These are phyloP conservation scores for Stemphylium beticola DNA, from an alignment of 2,329 filamentous ascomycete genomes.

Conservation along the genomic window DNA sequence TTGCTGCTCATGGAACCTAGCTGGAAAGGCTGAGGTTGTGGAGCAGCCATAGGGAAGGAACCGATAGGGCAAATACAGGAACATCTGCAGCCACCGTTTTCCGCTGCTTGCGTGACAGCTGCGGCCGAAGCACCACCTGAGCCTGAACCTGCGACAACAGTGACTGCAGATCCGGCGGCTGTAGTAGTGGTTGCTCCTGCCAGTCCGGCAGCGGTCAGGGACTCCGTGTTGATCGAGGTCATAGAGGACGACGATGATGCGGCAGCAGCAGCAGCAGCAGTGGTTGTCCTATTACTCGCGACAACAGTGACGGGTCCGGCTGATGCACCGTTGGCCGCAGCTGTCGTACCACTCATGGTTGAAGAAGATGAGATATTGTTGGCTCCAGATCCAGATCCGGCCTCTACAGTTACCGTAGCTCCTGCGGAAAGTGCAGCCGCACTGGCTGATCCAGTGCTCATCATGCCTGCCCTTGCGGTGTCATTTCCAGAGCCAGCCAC, in stretches of 20 bases:
- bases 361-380: too few species aligned
- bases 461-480: conserved; percentile 6
- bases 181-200: conserved; percentile 16
- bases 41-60: conserved; percentile 40
- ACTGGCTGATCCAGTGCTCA: neutral
- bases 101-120: conserved; percentile 20
- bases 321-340: conserved; percentile 6
- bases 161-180: conserved; percentile 20
- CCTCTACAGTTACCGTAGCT: too few species aligned
- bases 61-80: conserved; percentile 39
- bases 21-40: conserved; percentile 36
- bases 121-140: conserved; percentile 5
- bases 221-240: conserved; percentile 15
- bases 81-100: conserved; percentile 35
- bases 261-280: conserved; percentile 21
- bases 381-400: too few species aligned
- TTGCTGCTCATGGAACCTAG: conserved; percentile 26
- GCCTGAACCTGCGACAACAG: conserved; percentile 30
- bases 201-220: conserved; percentile 19
- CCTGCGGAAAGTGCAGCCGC: too few species aligned
- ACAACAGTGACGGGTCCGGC: conserved; percentile 22
- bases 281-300: conserved; percentile 20
- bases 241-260: conserved; percentile 9
- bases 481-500: conserved; percentile 21
- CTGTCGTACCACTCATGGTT: neutral